Base-by-base conservation (phyloP, 2,329 filamentous ascomycete species). In the Calonectria multiphialidica region DNA sequence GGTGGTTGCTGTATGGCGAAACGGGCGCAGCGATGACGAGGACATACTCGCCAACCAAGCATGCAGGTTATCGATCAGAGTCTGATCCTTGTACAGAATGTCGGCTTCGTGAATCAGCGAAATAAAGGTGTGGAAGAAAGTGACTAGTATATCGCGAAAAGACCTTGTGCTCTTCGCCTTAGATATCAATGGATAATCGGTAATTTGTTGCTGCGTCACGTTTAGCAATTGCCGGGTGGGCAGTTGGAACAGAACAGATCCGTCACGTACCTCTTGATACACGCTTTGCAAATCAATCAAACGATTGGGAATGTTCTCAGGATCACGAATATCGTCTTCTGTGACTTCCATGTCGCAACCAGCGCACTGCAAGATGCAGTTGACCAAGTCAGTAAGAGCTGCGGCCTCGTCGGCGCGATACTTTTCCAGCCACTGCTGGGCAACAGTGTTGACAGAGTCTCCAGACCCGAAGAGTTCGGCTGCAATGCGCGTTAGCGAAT, bases 31-130 rank as follows among this genome's bases (percentile, higher is more conserved):
- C 5, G 92, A 90, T 0, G 95, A 96, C 5, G 95, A 97, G 3
- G 96, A 97, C 93, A 99, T 95, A 71, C 94, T 94, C 45, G 93
- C 93, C 72, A 98, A 88, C 97, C 97, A 99, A 70, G 94, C 89
- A 77, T 95, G 92, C 59, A 98, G 90, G 80, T 98, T 98, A 81
- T 98, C 95, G 80, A 98, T 91, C 63, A 99, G 87, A 35, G 93
- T 90, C 42, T 88, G 85, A 74, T 97, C 93, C 53, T 90, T 91
- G 85, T 98, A 98, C 63, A 99, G 86, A 23, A 94, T 85, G 28
- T 94, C 93, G n/a, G 94, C 94, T 77, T 95, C 92, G 79, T 97
- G 95, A 63, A 98, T 89, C 7, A 95, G 91, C 76, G 90, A 90
- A 76, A 98, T 90, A 25, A 98, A 87, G 0, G 93, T 89, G 72